These are phyloP conservation scores for Rauvolfia tetraphylla DNA, from an alignment of 257 asterid genomes.

Conservation along the genomic window DNA sequence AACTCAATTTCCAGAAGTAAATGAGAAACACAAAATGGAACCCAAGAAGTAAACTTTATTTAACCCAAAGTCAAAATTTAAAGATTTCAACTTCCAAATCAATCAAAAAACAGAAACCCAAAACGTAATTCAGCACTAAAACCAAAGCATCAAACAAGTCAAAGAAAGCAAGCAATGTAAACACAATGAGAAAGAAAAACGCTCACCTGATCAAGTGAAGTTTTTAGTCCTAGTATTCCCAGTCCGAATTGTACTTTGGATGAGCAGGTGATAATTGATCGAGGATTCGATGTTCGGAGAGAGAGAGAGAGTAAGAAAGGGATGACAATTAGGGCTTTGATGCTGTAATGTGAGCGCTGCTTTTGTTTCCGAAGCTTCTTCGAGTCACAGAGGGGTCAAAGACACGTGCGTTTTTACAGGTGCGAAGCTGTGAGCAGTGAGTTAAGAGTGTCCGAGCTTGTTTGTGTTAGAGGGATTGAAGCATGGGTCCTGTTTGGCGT, in stretches of 20 bases:
- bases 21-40: not conserved
- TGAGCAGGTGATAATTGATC: slow-evolving; percentile 2
- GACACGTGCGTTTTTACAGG: slow-evolving; percentile 31
- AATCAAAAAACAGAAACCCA: slow-evolving; percentile 21
- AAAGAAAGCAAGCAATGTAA: slow-evolving; percentile 14
- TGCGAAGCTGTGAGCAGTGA: not conserved
- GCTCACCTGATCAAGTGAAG: slow-evolving; percentile 33
- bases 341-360: slow-evolving; percentile 13
- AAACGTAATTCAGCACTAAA: slow-evolving; percentile 12
- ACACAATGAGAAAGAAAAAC: slow-evolving; percentile 8
- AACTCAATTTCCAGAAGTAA: slow-evolving; percentile 4
- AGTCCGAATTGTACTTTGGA: not conserved
- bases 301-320: slow-evolving; percentile 7
- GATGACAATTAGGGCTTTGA: slow-evolving; percentile 32
- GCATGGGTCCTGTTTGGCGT: slow-evolving; percentile 18
- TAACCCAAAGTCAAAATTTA: slow-evolving; percentile 14
- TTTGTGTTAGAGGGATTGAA: not conserved
- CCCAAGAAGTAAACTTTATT: slow-evolving; percentile 18
- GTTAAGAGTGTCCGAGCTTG: slow-evolving; percentile 6
- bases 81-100: slow-evolving; percentile 15
- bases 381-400: slow-evolving; percentile 39
- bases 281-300: slow-evolving; percentile 18
- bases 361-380: slow-evolving; percentile 43
- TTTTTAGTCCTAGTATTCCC: not conserved
- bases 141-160: not conserved